phyloP scores from a whole-genome alignment of 2,329 filamentous ascomycete genomes.

The Acrodontium crateriforme region DNA sequence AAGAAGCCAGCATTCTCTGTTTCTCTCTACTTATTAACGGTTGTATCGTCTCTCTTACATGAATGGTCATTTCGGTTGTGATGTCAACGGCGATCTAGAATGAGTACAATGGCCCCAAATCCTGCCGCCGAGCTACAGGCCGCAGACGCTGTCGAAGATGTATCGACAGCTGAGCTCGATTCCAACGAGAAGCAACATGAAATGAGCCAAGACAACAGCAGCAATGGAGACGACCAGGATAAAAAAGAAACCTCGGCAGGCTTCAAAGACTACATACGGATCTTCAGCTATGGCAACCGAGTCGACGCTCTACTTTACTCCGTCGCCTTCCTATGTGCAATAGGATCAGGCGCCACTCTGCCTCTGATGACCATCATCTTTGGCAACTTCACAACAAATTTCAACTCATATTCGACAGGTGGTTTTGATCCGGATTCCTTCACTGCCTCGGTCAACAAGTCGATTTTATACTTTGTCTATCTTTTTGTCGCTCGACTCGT shows the following conservation, averaged over 20 bases:
- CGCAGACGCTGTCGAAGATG: slow-evolving; percentile 42
- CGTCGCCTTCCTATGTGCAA: slow-evolving; percentile 21
- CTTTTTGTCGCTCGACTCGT: slow-evolving; percentile 54
- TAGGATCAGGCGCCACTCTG: slow-evolving; percentile 31
- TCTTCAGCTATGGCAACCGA: slow-evolving; percentile 21
- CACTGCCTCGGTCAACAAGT: slow-evolving; percentile 10
- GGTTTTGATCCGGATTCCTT: slow-evolving; percentile 7
- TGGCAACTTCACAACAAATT: slow-evolving; percentile 34
- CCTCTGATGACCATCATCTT: slow-evolving; percentile 39
- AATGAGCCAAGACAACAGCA: slow-evolving; percentile 26
- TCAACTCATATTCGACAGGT: slow-evolving; percentile 27
- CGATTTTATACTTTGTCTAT: slow-evolving; percentile 53
- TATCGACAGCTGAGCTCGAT: slow-evolving; percentile 36
- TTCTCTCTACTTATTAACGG: no score
- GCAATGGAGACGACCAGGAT: slow-evolving; percentile 20
- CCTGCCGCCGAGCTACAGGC: slow-evolving; percentile 47
- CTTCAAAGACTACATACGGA: no score
- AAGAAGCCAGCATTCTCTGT: no score
- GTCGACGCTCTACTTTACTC: slow-evolving; percentile 16
- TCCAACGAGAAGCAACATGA: slow-evolving; percentile 24
- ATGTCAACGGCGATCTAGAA: no score
- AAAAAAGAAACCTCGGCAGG: no score
- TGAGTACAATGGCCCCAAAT: no score
- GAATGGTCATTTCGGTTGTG: no score
- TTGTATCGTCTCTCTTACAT: no score